Evolutionary conservation across 2,329 filamentous ascomycete species (phyloP).

Genomic region (Aspergillus phoenicis): DNA sequence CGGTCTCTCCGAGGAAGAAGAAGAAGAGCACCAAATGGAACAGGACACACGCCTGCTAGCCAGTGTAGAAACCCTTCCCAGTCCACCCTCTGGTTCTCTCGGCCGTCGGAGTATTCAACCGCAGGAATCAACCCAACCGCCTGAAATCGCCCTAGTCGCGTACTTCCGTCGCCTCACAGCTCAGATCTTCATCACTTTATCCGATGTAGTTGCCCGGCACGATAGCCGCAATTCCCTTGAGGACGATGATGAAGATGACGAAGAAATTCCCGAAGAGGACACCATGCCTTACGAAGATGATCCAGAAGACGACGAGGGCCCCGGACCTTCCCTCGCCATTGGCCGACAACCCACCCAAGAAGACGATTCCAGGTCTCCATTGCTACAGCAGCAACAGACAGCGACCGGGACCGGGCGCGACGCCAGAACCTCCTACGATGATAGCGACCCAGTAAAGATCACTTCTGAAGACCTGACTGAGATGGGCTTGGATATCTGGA

Average conservation of each 20-base stretch:
- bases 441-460: constrained; percentile 38
- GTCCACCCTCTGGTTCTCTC: constrained; percentile 27
- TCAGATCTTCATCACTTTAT: constrained; percentile 49
- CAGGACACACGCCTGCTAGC: constrained; percentile 47
- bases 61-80: constrained; percentile 38
- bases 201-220: constrained; percentile 46
- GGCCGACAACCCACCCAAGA: constrained; percentile 29
- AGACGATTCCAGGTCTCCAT: constrained; percentile 32
- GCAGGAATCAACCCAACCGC: constrained; percentile 37
- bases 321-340: constrained; percentile 26
- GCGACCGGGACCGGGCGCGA: constrained; percentile 12
- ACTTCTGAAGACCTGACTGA: constrained; percentile 49
- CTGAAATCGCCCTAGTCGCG: constrained; percentile 52
- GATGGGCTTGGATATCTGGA: constrained; percentile 56
- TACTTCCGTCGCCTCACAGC: constrained; percentile 54
- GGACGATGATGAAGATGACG: constrained; percentile 5
- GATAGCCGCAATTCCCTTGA: constrained; percentile 30
- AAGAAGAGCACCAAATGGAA: constrained; percentile 50
- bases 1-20: constrained; percentile 57
- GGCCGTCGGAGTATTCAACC: constrained; percentile 31
- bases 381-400: constrained; percentile 22
- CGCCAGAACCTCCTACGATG: not conserved
- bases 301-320: constrained; percentile 22
- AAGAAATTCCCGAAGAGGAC: not conserved
- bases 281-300: not conserved